phyloP scores from a whole-genome alignment of 257 asterid species.

The Petrea volubilis region DNA sequence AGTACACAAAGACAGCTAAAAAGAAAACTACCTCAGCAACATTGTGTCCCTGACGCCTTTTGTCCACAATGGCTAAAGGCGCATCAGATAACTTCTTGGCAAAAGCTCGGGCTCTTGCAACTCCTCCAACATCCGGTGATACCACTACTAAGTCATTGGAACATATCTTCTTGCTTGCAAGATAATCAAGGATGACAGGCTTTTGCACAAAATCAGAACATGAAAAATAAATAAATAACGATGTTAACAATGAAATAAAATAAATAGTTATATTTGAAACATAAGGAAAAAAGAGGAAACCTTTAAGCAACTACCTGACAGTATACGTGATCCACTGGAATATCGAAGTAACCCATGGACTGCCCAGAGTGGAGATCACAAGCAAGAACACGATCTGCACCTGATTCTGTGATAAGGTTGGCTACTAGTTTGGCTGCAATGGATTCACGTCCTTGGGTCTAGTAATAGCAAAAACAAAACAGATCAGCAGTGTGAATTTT shows the following conservation, averaged over 20 bases:
- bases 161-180: constrained; percentile 83
- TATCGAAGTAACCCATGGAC: constrained; percentile 93
- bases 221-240: not conserved
- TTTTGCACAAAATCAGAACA: constrained; percentile 27
- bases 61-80: constrained; percentile 94
- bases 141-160: constrained; percentile 87
- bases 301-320: constrained; percentile 59
- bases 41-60: constrained; percentile 89
- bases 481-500: constrained; percentile 8
- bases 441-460: constrained; percentile 95
- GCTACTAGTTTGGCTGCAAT: constrained; percentile 91
- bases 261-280: no score
- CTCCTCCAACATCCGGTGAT: constrained; percentile 97
- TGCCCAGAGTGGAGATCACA: constrained; percentile 97
- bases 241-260: not conserved
- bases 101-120: constrained; percentile 93
- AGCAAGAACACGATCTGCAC: constrained; percentile 92
- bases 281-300: constrained; percentile 2
- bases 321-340: constrained; percentile 90
- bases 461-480: constrained; percentile 22
- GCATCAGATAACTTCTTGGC: constrained; percentile 96
- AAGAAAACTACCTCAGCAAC: constrained; percentile 70
- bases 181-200: constrained; percentile 97
- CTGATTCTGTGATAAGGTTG: constrained; percentile 83
- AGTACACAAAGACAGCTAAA: constrained; percentile 12